These are phyloP conservation scores for Talaromyces sp. DNA, from an alignment of 2,329 filamentous ascomycete genomes.

Conservation along the genomic window DNA sequence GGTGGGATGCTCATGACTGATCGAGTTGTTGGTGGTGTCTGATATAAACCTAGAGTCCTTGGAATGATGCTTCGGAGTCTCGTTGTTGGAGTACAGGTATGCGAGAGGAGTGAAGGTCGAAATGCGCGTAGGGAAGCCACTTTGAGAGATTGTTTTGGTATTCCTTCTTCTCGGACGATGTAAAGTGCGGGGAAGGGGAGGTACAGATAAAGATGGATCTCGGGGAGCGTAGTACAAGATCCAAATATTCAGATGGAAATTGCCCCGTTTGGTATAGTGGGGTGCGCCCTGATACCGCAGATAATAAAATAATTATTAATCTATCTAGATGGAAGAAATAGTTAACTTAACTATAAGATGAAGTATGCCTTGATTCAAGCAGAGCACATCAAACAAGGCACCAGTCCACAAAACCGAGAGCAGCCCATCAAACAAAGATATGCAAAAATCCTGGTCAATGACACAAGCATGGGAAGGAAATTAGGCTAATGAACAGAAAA, in stretches of 20 bases:
- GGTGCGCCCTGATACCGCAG: no score
- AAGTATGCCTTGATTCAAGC: not conserved
- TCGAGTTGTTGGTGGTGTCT: not conserved
- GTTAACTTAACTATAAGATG: no score
- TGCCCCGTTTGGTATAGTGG: not conserved
- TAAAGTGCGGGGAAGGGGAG: not conserved
- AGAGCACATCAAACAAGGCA: not conserved
- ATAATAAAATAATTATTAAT: no score
- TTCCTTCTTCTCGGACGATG: not conserved
- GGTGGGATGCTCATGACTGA: constrained; percentile 8
- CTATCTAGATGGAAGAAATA: not conserved
- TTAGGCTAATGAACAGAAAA: not conserved
- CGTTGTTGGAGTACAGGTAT: not conserved
- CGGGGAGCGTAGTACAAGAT: not conserved
- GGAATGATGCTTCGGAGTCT: no score
- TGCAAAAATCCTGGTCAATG: not conserved
- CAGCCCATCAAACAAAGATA: not conserved
- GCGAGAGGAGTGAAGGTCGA: not conserved
- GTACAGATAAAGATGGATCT: not conserved
- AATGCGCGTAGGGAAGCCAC: constrained; percentile 11
- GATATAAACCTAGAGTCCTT: not conserved
- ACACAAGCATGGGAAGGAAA: not conserved
- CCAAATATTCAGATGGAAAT: not conserved
- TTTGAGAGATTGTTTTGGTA: not conserved
- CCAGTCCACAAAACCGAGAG: not conserved